Evolutionary conservation across 2,329 filamentous ascomycete genomes (phyloP).

Genomic region (Stachybotrys chartarum): DNA sequence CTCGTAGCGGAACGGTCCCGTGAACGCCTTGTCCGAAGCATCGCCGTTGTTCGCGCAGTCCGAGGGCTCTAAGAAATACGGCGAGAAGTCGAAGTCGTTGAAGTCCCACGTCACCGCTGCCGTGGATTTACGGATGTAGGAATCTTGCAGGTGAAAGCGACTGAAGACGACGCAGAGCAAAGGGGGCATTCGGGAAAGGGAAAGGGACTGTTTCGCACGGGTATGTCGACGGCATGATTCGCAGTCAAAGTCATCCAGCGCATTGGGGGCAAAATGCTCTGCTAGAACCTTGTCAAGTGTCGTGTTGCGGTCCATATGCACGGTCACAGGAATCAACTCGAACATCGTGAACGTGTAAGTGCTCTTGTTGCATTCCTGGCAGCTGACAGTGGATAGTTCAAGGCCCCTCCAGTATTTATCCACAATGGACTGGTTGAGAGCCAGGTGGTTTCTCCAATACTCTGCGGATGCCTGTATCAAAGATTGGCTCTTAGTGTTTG

Average conservation of each 20-base stretch:
- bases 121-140: constrained; percentile 54
- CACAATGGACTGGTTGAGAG: constrained; percentile 67
- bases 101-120: constrained; percentile 72
- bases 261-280: constrained; percentile 62
- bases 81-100: constrained; percentile 52
- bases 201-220: constrained; percentile 62
- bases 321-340: constrained; percentile 47
- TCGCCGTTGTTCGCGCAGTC: constrained; percentile 17
- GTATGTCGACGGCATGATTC: constrained; percentile 64
- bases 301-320: constrained; percentile 21
- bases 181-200: constrained; percentile 70
- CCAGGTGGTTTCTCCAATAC: constrained; percentile 67
- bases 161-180: constrained; percentile 74
- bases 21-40: constrained; percentile 32
- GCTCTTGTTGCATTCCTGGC: constrained; percentile 49
- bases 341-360: constrained; percentile 35
- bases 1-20: constrained; percentile 65
- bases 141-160: constrained; percentile 35
- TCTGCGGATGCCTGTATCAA: constrained; percentile 54
- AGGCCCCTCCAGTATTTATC: constrained; percentile 75
- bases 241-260: constrained; percentile 64
- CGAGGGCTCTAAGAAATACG: constrained; percentile 31
- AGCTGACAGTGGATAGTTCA: constrained; percentile 64
- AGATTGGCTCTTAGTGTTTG: constrained; percentile 23
- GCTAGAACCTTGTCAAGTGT: constrained; percentile 56